These are phyloP conservation scores for Hysterangium stoloniferum DNA, from an alignment of 768 basidiomycete genomes.

Conservation along the genomic window DNA sequence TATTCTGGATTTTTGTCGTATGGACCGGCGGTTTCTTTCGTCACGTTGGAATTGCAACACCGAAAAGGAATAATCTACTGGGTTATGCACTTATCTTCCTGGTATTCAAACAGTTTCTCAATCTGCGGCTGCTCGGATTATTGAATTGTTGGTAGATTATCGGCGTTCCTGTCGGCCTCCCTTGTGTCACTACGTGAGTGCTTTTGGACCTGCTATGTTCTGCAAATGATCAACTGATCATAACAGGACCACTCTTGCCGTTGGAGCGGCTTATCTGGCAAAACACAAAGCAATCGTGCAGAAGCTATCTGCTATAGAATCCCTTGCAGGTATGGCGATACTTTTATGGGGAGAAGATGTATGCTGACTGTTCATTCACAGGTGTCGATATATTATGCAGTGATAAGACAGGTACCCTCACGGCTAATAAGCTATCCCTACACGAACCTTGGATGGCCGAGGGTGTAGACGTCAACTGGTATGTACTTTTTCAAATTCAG, in stretches of 20 bases:
- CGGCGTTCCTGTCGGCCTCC: conserved; percentile 42
- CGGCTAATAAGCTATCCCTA: conserved; percentile 41
- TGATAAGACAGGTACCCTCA: conserved; percentile 40
- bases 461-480: conserved; percentile 27
- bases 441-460: conserved; percentile 28
- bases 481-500: conserved; percentile 11
- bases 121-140: not conserved
- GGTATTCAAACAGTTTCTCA: conserved; percentile 13
- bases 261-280: conserved; percentile 39
- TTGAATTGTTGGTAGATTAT: conserved; percentile 25
- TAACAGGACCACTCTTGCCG: conserved; percentile 30
- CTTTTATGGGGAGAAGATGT: not conserved
- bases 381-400: conserved; percentile 40
- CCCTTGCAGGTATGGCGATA: conserved; percentile 26
- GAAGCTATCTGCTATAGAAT: conserved; percentile 42
- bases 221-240: not conserved
- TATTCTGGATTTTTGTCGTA: conserved; percentile 33
- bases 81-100: conserved; percentile 36
- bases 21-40: conserved; percentile 41
- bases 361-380: not conserved
- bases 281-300: conserved; percentile 39
- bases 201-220: not conserved
- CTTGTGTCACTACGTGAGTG: conserved; percentile 31
- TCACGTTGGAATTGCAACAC: conserved; percentile 29
- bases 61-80: conserved; percentile 37